Conservation (phyloP, 371 early-diverging fungal species). For the Actinomortierella wolfii region DNA sequence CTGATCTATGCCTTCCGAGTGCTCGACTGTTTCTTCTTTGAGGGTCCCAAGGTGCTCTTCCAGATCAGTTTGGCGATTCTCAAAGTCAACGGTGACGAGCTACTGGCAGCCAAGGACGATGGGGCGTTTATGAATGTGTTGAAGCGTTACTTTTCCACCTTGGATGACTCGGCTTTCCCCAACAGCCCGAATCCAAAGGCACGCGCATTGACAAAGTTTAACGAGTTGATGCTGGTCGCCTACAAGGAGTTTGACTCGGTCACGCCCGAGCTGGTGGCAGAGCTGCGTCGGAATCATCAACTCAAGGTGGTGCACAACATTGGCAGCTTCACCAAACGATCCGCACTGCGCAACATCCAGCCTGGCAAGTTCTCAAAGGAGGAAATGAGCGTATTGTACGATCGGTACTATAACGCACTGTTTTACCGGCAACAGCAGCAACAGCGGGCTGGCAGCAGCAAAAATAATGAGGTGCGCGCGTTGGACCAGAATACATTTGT, state of each 20-base stretch:
- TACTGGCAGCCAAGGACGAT: slow-evolving; percentile 88
- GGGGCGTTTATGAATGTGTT: slow-evolving; percentile 87
- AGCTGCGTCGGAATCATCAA: slow-evolving; percentile 87
- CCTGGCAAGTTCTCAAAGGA: slow-evolving; percentile 83
- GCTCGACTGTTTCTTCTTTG: slow-evolving; percentile 93
- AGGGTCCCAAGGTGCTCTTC: slow-evolving; percentile 92
- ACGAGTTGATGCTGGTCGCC: slow-evolving; percentile 89
- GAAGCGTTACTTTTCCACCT: slow-evolving; percentile 72
- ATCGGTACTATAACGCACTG: slow-evolving; percentile 83
- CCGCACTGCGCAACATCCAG: slow-evolving; percentile 80
- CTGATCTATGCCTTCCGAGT: slow-evolving; percentile 86
- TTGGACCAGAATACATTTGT: slow-evolving; percentile 72
- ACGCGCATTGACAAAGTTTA: slow-evolving; percentile 80
- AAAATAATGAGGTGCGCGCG: slow-evolving; percentile 37
- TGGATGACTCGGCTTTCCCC: slow-evolving; percentile 72
- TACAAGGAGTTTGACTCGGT: slow-evolving; percentile 90
- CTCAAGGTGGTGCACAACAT: slow-evolving; percentile 95
- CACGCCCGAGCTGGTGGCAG: slow-evolving; percentile 77
- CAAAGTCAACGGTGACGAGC: slow-evolving; percentile 89
- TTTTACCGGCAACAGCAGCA: slow-evolving; percentile 67
- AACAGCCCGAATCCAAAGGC: slow-evolving; percentile 61
- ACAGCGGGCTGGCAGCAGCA: slow-evolving; percentile 34
- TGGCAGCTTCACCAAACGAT: slow-evolving; percentile 91
- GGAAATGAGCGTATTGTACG: slow-evolving; percentile 85
- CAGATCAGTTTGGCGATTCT: slow-evolving; percentile 87